phyloP scores from a whole-genome alignment of 768 basidiomycete species.

The Amanita fuliginea region DNA sequence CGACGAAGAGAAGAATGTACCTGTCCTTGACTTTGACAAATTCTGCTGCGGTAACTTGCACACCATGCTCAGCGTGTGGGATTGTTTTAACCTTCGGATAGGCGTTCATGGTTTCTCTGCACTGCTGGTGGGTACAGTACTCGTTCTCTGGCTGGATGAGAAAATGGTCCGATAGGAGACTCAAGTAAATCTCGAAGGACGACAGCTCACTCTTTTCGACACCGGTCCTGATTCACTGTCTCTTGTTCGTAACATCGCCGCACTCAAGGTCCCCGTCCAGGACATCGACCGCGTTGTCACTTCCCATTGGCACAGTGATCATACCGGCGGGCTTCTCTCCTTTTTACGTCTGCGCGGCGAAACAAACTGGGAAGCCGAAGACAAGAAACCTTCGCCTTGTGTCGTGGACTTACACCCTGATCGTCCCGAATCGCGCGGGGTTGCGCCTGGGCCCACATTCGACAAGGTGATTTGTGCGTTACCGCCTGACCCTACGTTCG shows the following conservation, averaged over 20 bases:
- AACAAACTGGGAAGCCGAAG: slow-evolving; percentile 2
- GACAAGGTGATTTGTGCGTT: slow-evolving; percentile 50
- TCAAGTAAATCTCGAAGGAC: slow-evolving; percentile 28
- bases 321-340: slow-evolving; percentile 63
- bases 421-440: slow-evolving; percentile 63
- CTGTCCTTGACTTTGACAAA: slow-evolving; percentile 60
- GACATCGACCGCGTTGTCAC: slow-evolving; percentile 52
- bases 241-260: slow-evolving; percentile 59
- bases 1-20: slow-evolving; percentile 36
- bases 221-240: slow-evolving; percentile 72
- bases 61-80: not conserved
- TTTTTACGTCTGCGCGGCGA: slow-evolving; percentile 38
- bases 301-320: slow-evolving; percentile 77
- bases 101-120: slow-evolving; percentile 83
- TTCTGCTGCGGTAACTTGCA: slow-evolving; percentile 40
- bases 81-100: slow-evolving; percentile 11
- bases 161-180: slow-evolving; percentile 41
- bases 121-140: slow-evolving; percentile 43
- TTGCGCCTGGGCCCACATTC: slow-evolving; percentile 51
- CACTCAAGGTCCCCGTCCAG: slow-evolving; percentile 44
- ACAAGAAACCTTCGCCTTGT: slow-evolving; percentile 18
- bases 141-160: not conserved
- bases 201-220: slow-evolving; percentile 65
- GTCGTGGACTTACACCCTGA: slow-evolving; percentile 69
- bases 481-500: slow-evolving; percentile 63